Conservation (phyloP, 208 protist genomes). For the Leishmania tarentolae region DNA sequence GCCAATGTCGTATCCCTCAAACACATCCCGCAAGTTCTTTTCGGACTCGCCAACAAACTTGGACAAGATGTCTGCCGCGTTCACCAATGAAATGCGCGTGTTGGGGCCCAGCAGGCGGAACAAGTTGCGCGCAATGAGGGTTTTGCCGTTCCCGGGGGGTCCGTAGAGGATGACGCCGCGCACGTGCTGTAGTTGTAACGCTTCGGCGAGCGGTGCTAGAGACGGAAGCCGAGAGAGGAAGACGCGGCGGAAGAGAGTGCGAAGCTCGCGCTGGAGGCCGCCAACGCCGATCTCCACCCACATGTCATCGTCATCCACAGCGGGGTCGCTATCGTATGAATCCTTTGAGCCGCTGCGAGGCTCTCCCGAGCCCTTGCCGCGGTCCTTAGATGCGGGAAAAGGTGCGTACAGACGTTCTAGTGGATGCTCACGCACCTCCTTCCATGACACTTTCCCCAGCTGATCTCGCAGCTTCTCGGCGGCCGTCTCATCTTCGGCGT, state of each 20-base stretch:
- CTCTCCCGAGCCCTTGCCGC: background rate
- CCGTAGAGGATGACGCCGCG: slow-evolving; percentile 98
- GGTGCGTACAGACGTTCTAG: slow-evolving; percentile 60
- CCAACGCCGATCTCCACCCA: slow-evolving; percentile 93
- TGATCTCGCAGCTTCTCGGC: slow-evolving; percentile 8
- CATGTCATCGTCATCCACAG: slow-evolving; percentile 29
- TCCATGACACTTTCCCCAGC: slow-evolving; percentile 13
- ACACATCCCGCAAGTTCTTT: slow-evolving; percentile 99
- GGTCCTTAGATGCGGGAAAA: background rate
- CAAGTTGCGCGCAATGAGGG: slow-evolving; percentile 99
- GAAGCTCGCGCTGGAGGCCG: slow-evolving; percentile 95
- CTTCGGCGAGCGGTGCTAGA: slow-evolving; percentile 51
- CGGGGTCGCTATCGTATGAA: slow-evolving; percentile 9
- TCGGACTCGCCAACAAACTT: slow-evolving; percentile 99
- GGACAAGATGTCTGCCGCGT: slow-evolving; percentile 98
- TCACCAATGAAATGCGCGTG: slow-evolving; percentile 88
- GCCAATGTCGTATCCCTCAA: slow-evolving; percentile 93
- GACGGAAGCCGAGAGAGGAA: slow-evolving; percentile 97
- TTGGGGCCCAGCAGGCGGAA: slow-evolving; percentile 95
- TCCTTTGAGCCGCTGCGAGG: background rate
- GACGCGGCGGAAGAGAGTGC: slow-evolving; percentile 97
- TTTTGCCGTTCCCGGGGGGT: slow-evolving; percentile 99
- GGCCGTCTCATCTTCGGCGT: background rate
- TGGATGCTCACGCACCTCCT: slow-evolving; percentile 32
- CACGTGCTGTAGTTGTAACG: slow-evolving; percentile 96